Evolutionary conservation across 257 asterid genomes (phyloP), one percentile per base, ranked within the genome.

Genomic region (Hygrophila difformis): DNA sequence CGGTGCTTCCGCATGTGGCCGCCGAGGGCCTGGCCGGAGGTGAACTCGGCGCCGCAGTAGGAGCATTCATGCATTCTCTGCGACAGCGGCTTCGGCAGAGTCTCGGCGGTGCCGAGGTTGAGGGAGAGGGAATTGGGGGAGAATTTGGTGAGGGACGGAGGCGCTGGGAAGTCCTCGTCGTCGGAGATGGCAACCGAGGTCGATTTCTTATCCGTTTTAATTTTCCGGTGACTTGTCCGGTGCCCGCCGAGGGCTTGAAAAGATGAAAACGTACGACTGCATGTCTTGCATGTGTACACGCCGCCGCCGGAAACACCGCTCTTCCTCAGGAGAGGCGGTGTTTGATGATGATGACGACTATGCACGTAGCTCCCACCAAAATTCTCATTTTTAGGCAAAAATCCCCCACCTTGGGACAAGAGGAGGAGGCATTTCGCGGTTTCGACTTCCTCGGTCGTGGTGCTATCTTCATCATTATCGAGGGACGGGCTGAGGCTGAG

Each of bases 181-280:
- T 76, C 91, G 4, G 64, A 77, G 50, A 68, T 70, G 21, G 66
- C 67, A 8, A 41, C 12, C 0, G 49, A 1, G 44, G 65, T 31
- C 14, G 34, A 1, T 13, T 29, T 64, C 12, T 56, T 59, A 53
- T 60, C 77, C 47, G 56, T 64, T 26, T 49, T 77, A 2, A 77
- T 70, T 53, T 77, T 81, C 53, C 63, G 67, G 49, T 77, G 93
- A 74, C 93, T 81, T 17, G 93, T 72, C 20, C 93, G 68, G 70
- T 77, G 93, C 51, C 93, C 93, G 1, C 93, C 93, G 2, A 81
- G 74, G 46, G 93, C 93, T 45, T 81, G 87, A 50, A 81, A 81
- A 2, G 87, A 81, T 0, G 74, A 42, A 57, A 81, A 81, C 2
- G 75, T 29, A 22, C 87, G 63, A 33, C 49, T 54, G 41, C 93